These are phyloP conservation scores for Metarhizium sp. DNA, from an alignment of 2,329 filamentous ascomycete genomes.

Conservation along the genomic window DNA sequence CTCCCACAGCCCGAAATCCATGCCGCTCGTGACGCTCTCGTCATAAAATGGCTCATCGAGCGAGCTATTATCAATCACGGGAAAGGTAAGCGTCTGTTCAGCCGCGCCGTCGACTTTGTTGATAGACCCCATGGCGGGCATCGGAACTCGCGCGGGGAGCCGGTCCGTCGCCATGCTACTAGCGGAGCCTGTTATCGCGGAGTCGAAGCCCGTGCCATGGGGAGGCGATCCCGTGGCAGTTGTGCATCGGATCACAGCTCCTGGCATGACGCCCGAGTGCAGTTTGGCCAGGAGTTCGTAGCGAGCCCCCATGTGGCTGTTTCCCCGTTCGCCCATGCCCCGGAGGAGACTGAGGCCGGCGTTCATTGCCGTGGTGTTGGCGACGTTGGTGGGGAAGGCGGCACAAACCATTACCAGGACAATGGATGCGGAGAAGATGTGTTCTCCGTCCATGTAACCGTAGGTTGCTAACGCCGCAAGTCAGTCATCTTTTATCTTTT, in stretches of 20 bases:
- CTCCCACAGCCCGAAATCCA: conserved; percentile 27
- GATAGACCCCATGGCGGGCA: conserved; percentile 4
- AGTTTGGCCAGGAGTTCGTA: conserved; percentile 20
- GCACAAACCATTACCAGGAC: conserved; percentile 46
- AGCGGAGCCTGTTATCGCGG: conserved; percentile 1
- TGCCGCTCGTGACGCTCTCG: conserved; percentile 12
- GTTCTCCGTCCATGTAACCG: conserved; percentile 48
- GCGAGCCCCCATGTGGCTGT: conserved; percentile 31
- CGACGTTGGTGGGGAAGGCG: conserved; percentile 35
- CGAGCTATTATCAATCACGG: conserved; percentile 17
- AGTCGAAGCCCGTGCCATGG: not conserved
- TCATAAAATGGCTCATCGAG: conserved; percentile 21
- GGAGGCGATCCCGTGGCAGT: not conserved
- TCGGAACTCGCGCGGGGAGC: conserved; percentile 2
- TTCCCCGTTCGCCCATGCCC: conserved; percentile 42
- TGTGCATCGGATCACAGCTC: not conserved
- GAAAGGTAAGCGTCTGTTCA: conserved; percentile 12
- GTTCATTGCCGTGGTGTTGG: conserved; percentile 34
- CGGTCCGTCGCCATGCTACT: not conserved
- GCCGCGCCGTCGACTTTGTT: not conserved
- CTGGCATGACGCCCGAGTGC: conserved; percentile 15
- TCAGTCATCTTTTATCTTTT: not conserved
- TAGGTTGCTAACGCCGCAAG: conserved; percentile 32
- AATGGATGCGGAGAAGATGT: conserved; percentile 43
- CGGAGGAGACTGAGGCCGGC: conserved; percentile 34